Base-by-base conservation (phyloP, 1,284 basidiomycete genomes). In the Boletellus deceptivus region DNA sequence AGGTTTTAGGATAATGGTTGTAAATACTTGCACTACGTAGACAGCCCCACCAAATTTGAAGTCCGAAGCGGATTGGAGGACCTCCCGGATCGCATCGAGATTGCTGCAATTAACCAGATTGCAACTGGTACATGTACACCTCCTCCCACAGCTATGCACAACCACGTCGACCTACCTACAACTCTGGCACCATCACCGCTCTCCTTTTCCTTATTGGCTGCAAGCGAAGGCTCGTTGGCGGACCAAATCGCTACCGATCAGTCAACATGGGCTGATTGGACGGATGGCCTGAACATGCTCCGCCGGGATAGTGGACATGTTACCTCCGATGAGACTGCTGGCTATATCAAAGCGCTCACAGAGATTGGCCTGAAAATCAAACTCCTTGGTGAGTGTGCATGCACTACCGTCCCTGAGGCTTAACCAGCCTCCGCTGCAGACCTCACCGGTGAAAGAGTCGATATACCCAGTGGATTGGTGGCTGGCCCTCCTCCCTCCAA, bases 321-420 rank as follows among this genome's bases (percentile, higher is more conserved):
- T 58, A 75, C 84, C 14, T 93, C 90, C 14, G 81, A 86, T 58
- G 91, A 95, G 70, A 92, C 92, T 4, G 86, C 87, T 33, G 86
- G 85, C 40, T 93, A 92, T 62, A 87, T 95, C 6, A 80, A 89
- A 60, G 83, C 84, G 13, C 74, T 98, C 62, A 96, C 94, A 13
- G 94, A 98, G 63, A 91, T 98, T 59, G 94, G 93, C 3, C 72
- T 98, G 53, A 96, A 96, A 75, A 91, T 98, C 62, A 92, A 96
- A 69, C 72, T 98, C 59, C 75, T 96, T 42, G 88, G 89, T 90
- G 62, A 47, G 86, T 75, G 36, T 39, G 10, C n/a, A 33, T 49
- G 11, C 31, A 33, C 8, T 43, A 6, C 37, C 3, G 53, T 5
- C 17, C 18, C 24, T 22, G 53, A 20, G 24, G 14, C 33, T 60